Evolutionary conservation across 768 basidiomycete genomes (phyloP), one percentile per base, ranked within the genome.

Genomic region (Macrolepiota albuminosa): DNA sequence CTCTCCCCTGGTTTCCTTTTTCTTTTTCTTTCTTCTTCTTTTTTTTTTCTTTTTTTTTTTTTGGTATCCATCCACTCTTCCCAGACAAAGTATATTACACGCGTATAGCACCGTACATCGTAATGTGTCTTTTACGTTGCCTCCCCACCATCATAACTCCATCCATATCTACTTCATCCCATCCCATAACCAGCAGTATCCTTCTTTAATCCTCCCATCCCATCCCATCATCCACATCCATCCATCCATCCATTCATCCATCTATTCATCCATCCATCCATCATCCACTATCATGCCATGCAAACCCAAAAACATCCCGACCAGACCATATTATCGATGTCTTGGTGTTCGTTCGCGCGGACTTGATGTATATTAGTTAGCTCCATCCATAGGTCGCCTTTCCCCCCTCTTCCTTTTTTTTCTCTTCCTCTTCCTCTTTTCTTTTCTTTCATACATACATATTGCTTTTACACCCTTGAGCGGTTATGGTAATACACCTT

Each of bases 281-380:
- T 24, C 31, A 45, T 47, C 45, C 2, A 29, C 29, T 29, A 29
- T 29, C 29, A 29, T 4, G 29, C 4, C 29, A 4, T 29, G 29
- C 29, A 29, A 29, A 2, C 29, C 29, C 29, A 29, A 29, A 29
- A 29, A 29, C 52, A 43, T 43, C 13, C 54, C 14, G 36, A 29
- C n/a, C 58, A 29, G 46, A 54, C 58, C 52, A 48, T 37, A 47
- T 47, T 47, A 10, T 21, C 39, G 39, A 40, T 24, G 52, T 54
- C 58, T 54, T 37, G 59, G 49, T 60, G 59, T 48, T 46, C 54
- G 51, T 29, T 40, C 50, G 54, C 57, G 42, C 54, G 57, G 57
- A 62, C 61, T 29, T 29, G 54, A 58, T 62, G 61, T 62, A 62
- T 29, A 55, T 11, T 59, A 62, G 57, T 26, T 21, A 21, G 21